These are phyloP conservation scores for Stachybotrys elegans DNA, from an alignment of 2,329 filamentous ascomycete species.

Conservation along the genomic window DNA sequence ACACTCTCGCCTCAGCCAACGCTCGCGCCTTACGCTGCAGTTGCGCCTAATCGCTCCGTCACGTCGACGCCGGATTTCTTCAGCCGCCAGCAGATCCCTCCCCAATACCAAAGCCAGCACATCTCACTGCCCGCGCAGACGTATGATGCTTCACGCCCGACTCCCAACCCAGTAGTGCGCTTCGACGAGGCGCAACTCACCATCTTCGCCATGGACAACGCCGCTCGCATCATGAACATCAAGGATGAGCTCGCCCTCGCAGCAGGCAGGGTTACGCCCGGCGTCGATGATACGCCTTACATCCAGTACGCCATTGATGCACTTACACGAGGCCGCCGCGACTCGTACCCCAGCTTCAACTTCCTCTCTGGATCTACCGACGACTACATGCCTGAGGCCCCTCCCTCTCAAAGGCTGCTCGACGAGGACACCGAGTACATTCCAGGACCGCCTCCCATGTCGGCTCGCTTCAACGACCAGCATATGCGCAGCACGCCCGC, in stretches of 20 bases:
- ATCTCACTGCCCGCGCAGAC: constrained; percentile 5
- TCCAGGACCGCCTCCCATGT: constrained; percentile 15
- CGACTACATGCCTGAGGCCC: constrained; percentile 24
- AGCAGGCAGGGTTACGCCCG: constrained; percentile 60
- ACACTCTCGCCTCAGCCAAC: constrained; percentile 2
- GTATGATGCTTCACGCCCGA: background rate
- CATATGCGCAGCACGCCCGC: constrained; percentile 10
- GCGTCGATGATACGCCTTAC: constrained; percentile 79
- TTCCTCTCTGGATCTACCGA: constrained; percentile 38
- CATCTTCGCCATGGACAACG: constrained; percentile 30
- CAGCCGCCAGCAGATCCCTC: background rate
- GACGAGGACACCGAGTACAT: constrained; percentile 14
- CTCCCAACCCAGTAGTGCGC: constrained; percentile 18
- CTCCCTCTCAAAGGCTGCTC: constrained; percentile 12
- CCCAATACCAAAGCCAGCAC: constrained; percentile 5
- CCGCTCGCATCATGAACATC: constrained; percentile 32
- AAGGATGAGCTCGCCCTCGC: constrained; percentile 48
- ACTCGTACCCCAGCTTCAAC: constrained; percentile 47
- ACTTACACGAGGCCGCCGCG: constrained; percentile 68
- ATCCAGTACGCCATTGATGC: constrained; percentile 88
- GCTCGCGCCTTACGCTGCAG: background rate
- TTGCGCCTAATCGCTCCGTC: background rate
- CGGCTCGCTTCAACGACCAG: constrained; percentile 21
- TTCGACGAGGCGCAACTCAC: constrained; percentile 35
- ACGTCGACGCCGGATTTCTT: background rate